phyloP scores from a whole-genome alignment of 768 basidiomycete genomes.

The Dioszegia hungarica region DNA sequence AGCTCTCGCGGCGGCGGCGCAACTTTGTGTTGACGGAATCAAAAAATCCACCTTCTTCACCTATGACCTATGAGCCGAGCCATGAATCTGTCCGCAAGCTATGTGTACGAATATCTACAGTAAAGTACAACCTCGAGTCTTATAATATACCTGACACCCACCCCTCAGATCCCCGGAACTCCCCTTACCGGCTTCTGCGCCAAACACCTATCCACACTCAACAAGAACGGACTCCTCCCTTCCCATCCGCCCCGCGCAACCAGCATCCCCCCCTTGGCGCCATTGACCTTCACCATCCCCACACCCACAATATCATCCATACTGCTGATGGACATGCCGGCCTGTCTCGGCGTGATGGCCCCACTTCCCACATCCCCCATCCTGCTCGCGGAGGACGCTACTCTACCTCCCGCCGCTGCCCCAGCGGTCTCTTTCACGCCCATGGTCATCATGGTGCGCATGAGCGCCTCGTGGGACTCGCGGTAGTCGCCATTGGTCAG shows the following conservation, averaged over 20 bases:
- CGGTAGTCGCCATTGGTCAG: conserved; percentile 37
- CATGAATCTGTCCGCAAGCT: too few relatives aligned
- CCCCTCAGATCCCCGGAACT: conserved; percentile 1
- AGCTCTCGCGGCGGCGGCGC: background rate
- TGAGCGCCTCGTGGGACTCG: conserved; percentile 31
- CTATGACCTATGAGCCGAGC: too few relatives aligned
- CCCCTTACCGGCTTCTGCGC: conserved; percentile 29
- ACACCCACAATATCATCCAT: conserved; percentile 6
- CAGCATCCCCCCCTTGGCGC: conserved; percentile 16
- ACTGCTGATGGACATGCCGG: background rate
- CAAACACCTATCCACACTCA: conserved; percentile 40
- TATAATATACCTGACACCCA: background rate
- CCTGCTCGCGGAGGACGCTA: background rate
- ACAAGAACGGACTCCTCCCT: conserved; percentile 38
- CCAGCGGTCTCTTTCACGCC: background rate
- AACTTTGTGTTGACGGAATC: background rate
- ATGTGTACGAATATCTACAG: too few relatives aligned
- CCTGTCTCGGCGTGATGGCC: background rate
- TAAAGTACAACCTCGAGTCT: too few relatives aligned
- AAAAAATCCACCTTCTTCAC: background rate
- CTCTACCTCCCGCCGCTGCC: background rate
- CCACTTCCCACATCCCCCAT: background rate
- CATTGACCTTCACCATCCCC: conserved; percentile 15
- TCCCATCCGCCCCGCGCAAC: conserved; percentile 25
- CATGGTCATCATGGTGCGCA: conserved; percentile 27